phyloP scores from a whole-genome alignment of 805 yeast genomes.

The Wickerhamiella sorbophila region DNA sequence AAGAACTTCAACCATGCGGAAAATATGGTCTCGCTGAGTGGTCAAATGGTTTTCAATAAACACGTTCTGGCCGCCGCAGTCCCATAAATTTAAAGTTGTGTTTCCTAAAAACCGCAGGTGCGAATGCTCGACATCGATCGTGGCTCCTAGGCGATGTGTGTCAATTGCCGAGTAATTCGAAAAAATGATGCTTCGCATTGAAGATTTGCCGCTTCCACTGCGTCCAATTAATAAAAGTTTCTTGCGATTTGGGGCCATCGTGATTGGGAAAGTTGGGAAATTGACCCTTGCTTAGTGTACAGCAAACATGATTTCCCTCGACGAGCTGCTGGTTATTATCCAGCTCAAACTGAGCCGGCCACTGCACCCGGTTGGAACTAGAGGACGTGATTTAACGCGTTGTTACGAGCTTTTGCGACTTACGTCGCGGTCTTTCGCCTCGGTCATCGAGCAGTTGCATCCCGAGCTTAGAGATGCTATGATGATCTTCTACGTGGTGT shows the following conservation, averaged over 20 bases:
- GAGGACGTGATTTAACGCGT: conserved; percentile 30
- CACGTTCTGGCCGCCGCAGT: conserved; percentile 89
- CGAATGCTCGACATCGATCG: conserved; percentile 97
- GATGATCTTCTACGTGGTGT: conserved; percentile 69
- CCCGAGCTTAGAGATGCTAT: conserved; percentile 73
- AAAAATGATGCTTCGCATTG: conserved; percentile 93
- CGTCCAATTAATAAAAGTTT: conserved; percentile 71
- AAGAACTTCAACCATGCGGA: conserved; percentile 87
- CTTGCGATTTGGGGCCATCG: conserved; percentile 29
- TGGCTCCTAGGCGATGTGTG: conserved; percentile 88
- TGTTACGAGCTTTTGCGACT: conserved; percentile 53
- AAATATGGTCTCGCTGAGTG: conserved; percentile 79
- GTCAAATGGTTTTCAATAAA: conserved; percentile 90
- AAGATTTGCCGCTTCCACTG: conserved; percentile 92
- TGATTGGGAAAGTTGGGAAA: no score
- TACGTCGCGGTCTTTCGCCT: conserved; percentile 88
- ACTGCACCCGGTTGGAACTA: conserved; percentile 7
- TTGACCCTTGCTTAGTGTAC: no score
- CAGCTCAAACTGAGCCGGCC: conserved; percentile 11
- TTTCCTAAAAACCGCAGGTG: conserved; percentile 85
- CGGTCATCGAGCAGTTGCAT: conserved; percentile 79
- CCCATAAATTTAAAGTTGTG: conserved; percentile 93
- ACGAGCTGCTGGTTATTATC: conserved; percentile 10
- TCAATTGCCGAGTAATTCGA: conserved; percentile 92
- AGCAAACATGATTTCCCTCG: conserved; percentile 2